Percentiles rank a stretch among this genome's conserved stretches.
Evolutionary conservation across 371 early-diverging fungal genomes (phyloP).

Genomic region (Lichtheimia hyalospora): DNA sequence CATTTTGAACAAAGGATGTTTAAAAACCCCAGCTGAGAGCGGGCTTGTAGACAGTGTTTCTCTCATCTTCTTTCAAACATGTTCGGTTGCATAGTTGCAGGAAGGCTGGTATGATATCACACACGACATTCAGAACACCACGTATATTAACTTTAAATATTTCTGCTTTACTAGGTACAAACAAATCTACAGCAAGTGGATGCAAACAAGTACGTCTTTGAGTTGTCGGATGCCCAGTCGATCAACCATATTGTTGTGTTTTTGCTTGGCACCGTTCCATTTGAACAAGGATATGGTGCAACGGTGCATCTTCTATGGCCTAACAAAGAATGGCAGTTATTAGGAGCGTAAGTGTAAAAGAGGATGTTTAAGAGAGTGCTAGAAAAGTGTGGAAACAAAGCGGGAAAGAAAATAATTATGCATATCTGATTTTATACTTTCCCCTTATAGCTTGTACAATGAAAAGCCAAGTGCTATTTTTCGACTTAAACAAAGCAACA

Average conservation of each 20-base stretch:
- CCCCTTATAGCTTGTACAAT: slow-evolving; percentile 66
- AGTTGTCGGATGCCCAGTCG: slow-evolving; percentile 73
- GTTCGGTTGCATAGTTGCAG: slow-evolving; percentile 91
- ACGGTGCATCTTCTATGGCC: slow-evolving; percentile 92
- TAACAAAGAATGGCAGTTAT: slow-evolving; percentile 80
- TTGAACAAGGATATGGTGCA: slow-evolving; percentile 82
- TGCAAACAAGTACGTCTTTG: slow-evolving; percentile 78
- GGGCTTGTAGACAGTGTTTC: neutral
- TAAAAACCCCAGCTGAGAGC: too few species aligned
- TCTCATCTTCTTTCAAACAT: slow-evolving; percentile 36
- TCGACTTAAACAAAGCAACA: slow-evolving; percentile 32
- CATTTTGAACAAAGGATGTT: too few species aligned
- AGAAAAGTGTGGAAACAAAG: too few species aligned
- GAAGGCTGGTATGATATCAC: slow-evolving; percentile 62
- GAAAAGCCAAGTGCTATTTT: slow-evolving; percentile 91
- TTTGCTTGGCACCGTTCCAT: slow-evolving; percentile 80
- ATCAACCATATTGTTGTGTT: slow-evolving; percentile 95
- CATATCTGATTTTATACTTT: too few species aligned
- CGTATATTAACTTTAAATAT: neutral
- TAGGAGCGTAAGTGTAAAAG: slow-evolving; percentile 64
- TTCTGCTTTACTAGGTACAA: slow-evolving; percentile 67
- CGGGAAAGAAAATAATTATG: too few species aligned
- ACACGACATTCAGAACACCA: neutral
- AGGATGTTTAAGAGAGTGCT: too few species aligned
- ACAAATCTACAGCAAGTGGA: slow-evolving; percentile 89